Evolutionary conservation across 164 flowering plant genomes (phyloP).

Genomic region (Annona cherimola): DNA sequence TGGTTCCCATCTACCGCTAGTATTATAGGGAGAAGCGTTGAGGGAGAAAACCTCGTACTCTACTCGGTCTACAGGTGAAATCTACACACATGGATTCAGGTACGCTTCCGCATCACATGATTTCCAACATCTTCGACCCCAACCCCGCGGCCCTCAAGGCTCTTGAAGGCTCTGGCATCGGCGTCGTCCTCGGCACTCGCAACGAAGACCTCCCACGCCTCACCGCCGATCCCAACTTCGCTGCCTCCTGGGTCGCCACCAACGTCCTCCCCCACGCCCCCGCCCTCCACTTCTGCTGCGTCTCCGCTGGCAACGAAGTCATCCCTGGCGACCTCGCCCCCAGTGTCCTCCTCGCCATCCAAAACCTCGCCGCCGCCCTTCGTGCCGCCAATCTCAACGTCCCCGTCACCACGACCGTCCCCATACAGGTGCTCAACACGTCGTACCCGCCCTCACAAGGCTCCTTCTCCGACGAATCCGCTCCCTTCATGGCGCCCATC

Average conservation of each 20-base stretch:
- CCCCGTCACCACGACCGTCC: not conserved
- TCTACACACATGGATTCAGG: no score
- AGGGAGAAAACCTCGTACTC: no score
- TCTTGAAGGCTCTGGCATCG: constrained; percentile 2
- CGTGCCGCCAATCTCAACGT: not conserved
- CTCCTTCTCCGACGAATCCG: not conserved
- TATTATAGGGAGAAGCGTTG: no score
- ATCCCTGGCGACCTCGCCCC: not conserved
- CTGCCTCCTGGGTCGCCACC: constrained; percentile 13
- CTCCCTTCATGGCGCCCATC: constrained; percentile 5
- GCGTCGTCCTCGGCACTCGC: constrained; percentile 5
- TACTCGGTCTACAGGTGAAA: no score
- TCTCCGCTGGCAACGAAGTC: not conserved
- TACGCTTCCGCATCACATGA: no score
- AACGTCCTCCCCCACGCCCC: constrained; percentile 4
- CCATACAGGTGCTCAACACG: not conserved
- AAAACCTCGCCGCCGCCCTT: constrained; percentile 6
- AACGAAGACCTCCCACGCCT: constrained; percentile 12
- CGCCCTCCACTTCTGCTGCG: not conserved
- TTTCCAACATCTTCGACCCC: no score
- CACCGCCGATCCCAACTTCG: constrained; percentile 4
- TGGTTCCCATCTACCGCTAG: no score
- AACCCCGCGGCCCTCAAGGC: constrained; percentile 6
- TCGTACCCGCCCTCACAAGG: constrained; percentile 8
- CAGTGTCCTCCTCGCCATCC: constrained; percentile 1